Evolutionary conservation across 2,329 filamentous ascomycete genomes (phyloP).

Genomic region (Apiospora aurea): DNA sequence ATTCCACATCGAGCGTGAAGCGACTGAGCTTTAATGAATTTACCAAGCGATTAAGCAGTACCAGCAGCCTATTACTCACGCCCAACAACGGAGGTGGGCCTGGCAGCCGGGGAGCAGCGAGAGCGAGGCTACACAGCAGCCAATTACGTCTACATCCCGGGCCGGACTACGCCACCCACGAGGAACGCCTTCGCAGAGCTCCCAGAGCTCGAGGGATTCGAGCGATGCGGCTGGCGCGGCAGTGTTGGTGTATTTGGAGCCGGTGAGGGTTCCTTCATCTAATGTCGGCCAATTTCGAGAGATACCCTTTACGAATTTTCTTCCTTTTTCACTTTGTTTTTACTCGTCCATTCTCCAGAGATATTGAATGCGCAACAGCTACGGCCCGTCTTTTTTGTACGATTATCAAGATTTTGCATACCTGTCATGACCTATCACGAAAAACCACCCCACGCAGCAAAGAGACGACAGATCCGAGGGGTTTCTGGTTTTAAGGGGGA

Average conservation of each 20-base stretch:
- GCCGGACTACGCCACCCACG: slow-evolving; percentile 42
- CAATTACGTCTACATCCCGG: slow-evolving; percentile 38
- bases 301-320: slow-evolving; percentile 23
- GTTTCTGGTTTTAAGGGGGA: background rate
- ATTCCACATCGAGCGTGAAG: slow-evolving; percentile 62
- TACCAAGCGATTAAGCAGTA: slow-evolving; percentile 66
- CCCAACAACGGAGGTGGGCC: slow-evolving; percentile 60
- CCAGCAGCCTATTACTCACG: slow-evolving; percentile 65
- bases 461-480: background rate
- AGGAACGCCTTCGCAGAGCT: slow-evolving; percentile 43
- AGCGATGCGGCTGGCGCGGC: slow-evolving; percentile 63
- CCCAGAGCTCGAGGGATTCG: slow-evolving; percentile 48
- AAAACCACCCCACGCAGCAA: slow-evolving; percentile 12
- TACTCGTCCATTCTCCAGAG: background rate
- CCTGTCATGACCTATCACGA: slow-evolving; percentile 27
- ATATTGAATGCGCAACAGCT: background rate
- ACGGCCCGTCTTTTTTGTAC: slow-evolving; percentile 25
- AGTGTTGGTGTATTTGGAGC: slow-evolving; percentile 61
- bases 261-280: slow-evolving; percentile 62
- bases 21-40: slow-evolving; percentile 68
- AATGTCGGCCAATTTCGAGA: slow-evolving; percentile 33
- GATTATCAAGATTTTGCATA: slow-evolving; percentile 27
- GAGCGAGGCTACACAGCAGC: slow-evolving; percentile 46
- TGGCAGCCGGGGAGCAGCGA: slow-evolving; percentile 58
- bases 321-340: slow-evolving; percentile 8